These are phyloP conservation scores for Serendipita sp. DNA, from an alignment of 1,284 basidiomycete genomes.

Conservation along the genomic window DNA sequence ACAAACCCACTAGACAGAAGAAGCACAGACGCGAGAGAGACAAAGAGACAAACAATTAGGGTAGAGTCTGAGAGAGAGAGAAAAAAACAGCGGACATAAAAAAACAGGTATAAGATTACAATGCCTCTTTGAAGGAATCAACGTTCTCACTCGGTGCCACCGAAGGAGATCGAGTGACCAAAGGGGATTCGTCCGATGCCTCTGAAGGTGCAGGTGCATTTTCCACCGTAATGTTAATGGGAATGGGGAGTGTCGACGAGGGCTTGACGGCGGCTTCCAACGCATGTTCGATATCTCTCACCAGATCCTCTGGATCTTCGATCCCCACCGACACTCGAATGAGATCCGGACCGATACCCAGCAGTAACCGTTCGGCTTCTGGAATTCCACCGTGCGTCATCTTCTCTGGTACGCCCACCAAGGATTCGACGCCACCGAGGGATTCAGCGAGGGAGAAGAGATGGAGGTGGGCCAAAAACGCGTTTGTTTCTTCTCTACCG, in stretches of 20 bases:
- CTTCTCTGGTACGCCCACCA: slow-evolving; percentile 68
- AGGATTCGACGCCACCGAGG: slow-evolving; percentile 81
- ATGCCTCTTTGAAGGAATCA: not conserved
- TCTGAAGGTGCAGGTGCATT: not conserved
- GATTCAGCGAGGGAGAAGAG: slow-evolving; percentile 82
- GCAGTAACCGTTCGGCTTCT: slow-evolving; percentile 43
- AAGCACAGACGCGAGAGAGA: too few species aligned
- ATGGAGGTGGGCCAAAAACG: slow-evolving; percentile 53
- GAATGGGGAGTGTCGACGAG: not conserved
- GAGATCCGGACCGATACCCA: slow-evolving; percentile 74
- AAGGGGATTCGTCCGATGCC: not conserved
- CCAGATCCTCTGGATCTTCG: slow-evolving; percentile 75
- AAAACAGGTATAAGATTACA: not conserved
- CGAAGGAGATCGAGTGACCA: not conserved
- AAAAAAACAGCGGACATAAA: not conserved
- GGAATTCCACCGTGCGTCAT: slow-evolving; percentile 81
- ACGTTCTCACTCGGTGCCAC: not conserved
- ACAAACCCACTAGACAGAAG: too few species aligned
- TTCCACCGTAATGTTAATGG: not conserved
- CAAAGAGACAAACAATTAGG: too few species aligned
- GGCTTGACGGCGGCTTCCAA: slow-evolving; percentile 32
- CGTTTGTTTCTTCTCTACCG: slow-evolving; percentile 29
- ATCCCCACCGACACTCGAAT: slow-evolving; percentile 78
- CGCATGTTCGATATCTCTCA: slow-evolving; percentile 60
- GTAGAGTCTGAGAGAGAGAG: too few species aligned